Conservation (phyloP, 2,329 filamentous ascomycete genomes). For the Dryadomyces quercivorus region DNA sequence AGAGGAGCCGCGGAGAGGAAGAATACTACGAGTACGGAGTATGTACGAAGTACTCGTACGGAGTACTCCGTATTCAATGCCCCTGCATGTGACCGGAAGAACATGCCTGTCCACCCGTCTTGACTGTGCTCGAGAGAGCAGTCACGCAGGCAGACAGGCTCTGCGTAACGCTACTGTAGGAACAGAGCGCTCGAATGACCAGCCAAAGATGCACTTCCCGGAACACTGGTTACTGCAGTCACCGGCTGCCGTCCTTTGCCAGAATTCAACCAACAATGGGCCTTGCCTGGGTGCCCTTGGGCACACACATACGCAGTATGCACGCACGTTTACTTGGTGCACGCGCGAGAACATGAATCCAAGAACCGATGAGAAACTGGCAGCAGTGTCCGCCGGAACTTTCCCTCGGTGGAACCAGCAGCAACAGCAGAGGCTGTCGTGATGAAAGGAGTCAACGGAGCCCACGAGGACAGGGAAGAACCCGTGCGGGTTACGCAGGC, state of each 20-base stretch:
- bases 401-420: not conserved
- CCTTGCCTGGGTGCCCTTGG: not conserved
- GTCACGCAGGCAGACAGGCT: no score
- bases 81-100: not conserved
- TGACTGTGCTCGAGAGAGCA: no score
- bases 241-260: no score
- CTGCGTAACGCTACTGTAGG: not conserved
- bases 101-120: not conserved
- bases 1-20: not conserved
- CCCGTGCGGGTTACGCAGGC: not conserved
- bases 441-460: not conserved
- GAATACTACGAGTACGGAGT: not conserved
- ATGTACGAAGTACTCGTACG: no score
- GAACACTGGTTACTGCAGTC: no score
- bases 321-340: not conserved
- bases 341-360: not conserved
- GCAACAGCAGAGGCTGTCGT: not conserved
- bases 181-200: not conserved
- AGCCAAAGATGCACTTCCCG: not conserved
- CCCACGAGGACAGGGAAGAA: not conserved
- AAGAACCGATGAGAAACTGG: not conserved
- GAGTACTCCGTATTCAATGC: not conserved
- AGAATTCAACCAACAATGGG: not conserved
- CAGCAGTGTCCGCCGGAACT: not conserved
- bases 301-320: not conserved